These are phyloP conservation scores for Hypericum androsaemum DNA, from an alignment of 345 rosid species.

Conservation along the genomic window DNA sequence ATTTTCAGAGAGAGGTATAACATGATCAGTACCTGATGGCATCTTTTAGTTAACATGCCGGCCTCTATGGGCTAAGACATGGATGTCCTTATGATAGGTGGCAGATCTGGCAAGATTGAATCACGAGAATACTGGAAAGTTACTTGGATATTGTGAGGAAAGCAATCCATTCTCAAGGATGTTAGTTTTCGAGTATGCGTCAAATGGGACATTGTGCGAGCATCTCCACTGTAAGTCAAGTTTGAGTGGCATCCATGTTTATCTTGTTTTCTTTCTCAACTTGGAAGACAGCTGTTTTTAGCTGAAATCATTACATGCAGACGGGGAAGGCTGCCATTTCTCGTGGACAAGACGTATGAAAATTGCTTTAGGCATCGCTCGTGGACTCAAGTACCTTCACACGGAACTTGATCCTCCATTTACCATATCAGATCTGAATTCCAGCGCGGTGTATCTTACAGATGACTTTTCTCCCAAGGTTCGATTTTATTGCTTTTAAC, in stretches of 20 bases:
- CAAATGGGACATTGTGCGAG: constrained; percentile 88
- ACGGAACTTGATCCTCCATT: constrained; percentile 81
- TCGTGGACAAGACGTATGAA: constrained; percentile 93
- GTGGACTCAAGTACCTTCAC: constrained; percentile 87
- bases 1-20: constrained; percentile 83
- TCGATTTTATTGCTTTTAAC: constrained; percentile 2
- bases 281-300: too few relatives aligned
- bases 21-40: constrained; percentile 7
- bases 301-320: constrained; percentile 28
- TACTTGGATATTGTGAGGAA: constrained; percentile 85
- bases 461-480: constrained; percentile 98
- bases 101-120: constrained; percentile 89
- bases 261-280: too few relatives aligned
- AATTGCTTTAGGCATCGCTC: constrained; percentile 70
- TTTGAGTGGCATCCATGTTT: too few relatives aligned
- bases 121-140: constrained; percentile 67
- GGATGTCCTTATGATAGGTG: constrained; percentile 41
- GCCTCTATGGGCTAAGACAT: constrained; percentile 1
- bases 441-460: constrained; percentile 83
- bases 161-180: constrained; percentile 79
- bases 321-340: constrained; percentile 80
- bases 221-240: constrained; percentile 82
- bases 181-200: constrained; percentile 91
- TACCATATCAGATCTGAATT: constrained; percentile 81
- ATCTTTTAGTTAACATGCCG: background rate